Evolutionary conservation across 257 asterid genomes (phyloP), one percentile per base, ranked within the genome.

Genomic region (Plantago major): DNA sequence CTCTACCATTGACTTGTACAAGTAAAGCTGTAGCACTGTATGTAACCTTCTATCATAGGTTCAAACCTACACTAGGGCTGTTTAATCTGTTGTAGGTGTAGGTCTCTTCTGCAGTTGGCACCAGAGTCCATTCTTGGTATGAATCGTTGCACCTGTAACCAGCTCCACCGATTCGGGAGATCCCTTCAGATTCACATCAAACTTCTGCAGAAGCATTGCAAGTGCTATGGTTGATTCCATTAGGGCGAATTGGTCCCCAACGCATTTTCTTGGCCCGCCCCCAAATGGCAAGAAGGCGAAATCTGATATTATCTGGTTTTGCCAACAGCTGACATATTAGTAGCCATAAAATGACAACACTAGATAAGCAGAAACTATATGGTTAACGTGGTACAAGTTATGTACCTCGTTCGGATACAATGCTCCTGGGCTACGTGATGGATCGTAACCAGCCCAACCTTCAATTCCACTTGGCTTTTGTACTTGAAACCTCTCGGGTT

Each of bases 401-500:
- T 46, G 58, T 56, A 86, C 98, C 98, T 92, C 97, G 52, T 89
- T 92, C 4, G 99, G 99, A 66, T 92, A 92, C 63, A 92, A 54
- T 51, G 99, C 99, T 69, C 99, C 97, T 18, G 86, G 97, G 79
- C 97, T 89, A 61, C 97, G 82, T 11, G 85, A 69, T 11, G 99
- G 99, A 80, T 92, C 97, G 71, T 86, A 89, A 69, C 97, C 99
- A 49, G 86, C 89, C 97, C 99, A 92, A 18, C 97, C 95, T 60
- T 92, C 94, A 63, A 84, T 67, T 68, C 74, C 62, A 69, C 86
- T 80, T 64, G 67, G 66, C 78, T 70, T 92, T 58, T 69, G 77
- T 66, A 58, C 71, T 60, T 58, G 79, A 77, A 89, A 92, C 74
- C 97, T 84, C 82, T 92, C 96, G 0, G 99, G 99, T 78, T 86